Base-by-base conservation (phyloP, 345 rosid species). In the Combretum micranthum region DNA sequence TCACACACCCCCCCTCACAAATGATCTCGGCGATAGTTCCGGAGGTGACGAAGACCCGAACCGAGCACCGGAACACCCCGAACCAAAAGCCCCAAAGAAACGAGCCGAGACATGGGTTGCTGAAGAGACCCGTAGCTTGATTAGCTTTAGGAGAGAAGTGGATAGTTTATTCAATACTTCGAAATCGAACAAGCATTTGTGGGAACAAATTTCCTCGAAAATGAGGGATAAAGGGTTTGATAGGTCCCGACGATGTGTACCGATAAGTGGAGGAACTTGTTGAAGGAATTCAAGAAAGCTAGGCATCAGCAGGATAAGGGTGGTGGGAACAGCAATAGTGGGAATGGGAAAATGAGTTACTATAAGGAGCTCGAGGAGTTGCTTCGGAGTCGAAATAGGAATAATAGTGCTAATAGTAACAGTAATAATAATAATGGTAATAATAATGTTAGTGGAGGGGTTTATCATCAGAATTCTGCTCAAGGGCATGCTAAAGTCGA, bases 71-170 rank as follows among this genome's bases (percentile, higher is more conserved):
- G 42, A 44, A 48, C 57, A 19, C 20, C 20, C 39, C 39, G 39
- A 32, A 7, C 39, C 39, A 11, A 32, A 32, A 32, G 88, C 87
- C 3, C 99, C 99, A 0, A 94, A 94, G 77, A 90, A 90, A 75
- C 77, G 99, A 50, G 97, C 99, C 6, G 99, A 94, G 86, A 94
- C 99, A 14, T 94, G 99, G 99, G 90, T 94, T 1, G 96, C 87
- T 64, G 97, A 90, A 61, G 99, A 94, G 56, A 94, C 97, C 12
- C 87, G 97, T 50, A 75, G 74, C 81, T 64, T 94, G 51, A 90
- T 94, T 56, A 80, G 69, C 46, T 57, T 87, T 11, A 77, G 99
- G 50, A 70, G 96, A 43, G 92, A 92, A 62, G 87, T 90, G 90
- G 99, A 94, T 58, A 76, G 85, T 3, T 79, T 90, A 13, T 94